These are phyloP conservation scores for Wickerhamomyces queroliae DNA, from an alignment of 805 yeast genomes.

Conservation along the genomic window DNA sequence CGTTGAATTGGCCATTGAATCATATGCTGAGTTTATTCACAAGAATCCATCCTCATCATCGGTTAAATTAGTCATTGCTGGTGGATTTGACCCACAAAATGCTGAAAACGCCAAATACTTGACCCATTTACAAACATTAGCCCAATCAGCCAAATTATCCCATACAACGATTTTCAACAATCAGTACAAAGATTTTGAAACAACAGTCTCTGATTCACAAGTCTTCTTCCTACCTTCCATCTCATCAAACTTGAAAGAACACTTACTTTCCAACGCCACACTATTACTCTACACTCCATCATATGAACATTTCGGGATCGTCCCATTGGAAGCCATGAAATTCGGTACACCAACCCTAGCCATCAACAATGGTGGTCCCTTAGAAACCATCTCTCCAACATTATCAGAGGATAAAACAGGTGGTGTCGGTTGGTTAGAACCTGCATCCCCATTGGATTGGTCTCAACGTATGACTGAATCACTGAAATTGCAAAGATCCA, in stretches of 20 bases:
- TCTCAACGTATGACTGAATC: too few species aligned
- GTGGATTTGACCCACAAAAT: slow-evolving; percentile 84
- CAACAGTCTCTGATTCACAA: slow-evolving; percentile 25
- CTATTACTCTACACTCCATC: slow-evolving; percentile 83
- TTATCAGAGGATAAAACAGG: slow-evolving; percentile 23
- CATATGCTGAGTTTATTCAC: slow-evolving; percentile 46
- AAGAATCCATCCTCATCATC: slow-evolving; percentile 24
- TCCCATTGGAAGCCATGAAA: slow-evolving; percentile 93
- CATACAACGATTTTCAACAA: slow-evolving; percentile 30
- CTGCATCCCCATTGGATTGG: too few species aligned
- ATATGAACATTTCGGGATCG: slow-evolving; percentile 95
- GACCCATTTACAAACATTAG: slow-evolving; percentile 46
- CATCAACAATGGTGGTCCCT: slow-evolving; percentile 86
- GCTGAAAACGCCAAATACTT: slow-evolving; percentile 76
- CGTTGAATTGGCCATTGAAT: slow-evolving; percentile 66
- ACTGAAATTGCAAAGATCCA: slow-evolving; percentile 18
- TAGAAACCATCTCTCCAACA: slow-evolving; percentile 56
- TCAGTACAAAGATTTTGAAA: slow-evolving; percentile 15
- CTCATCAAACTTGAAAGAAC: slow-evolving; percentile 55
- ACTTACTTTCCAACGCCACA: slow-evolving; percentile 50
- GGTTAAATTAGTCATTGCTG: slow-evolving; percentile 66
- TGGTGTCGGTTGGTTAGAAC: slow-evolving; percentile 63
- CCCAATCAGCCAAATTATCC: slow-evolving; percentile 37
- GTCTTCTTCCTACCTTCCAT: slow-evolving; percentile 81
- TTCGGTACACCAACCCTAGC: slow-evolving; percentile 81